Base-by-base conservation (phyloP, 768 basidiomycete genomes). In the Collybia mongolica region DNA sequence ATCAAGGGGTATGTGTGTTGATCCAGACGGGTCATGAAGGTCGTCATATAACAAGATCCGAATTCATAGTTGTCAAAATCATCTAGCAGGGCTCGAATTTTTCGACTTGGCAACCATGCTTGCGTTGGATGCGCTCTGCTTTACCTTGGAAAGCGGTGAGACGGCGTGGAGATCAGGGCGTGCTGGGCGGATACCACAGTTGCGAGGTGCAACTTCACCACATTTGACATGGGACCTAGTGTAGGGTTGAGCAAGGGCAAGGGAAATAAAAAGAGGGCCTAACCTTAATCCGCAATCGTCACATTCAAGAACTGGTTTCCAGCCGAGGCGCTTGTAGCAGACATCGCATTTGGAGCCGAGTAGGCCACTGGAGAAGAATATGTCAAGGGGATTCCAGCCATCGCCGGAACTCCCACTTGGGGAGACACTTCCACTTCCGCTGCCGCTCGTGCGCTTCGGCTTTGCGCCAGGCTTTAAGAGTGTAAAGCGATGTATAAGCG, bases 251-350 rank as follows among this genome's bases (percentile, higher is more conserved):
- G 48, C 24, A 17, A 32, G n/a, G 39, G 14, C 26, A 24, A 52
- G 42, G 39, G 26, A 32, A 44, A 39, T 45, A 45, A 48, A n/a
- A 7, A 36, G 28, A 42, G 6, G 65, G 20, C 9, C 79, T 48
- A 49, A 87, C 83, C 83, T 79, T 59, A 90, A 67, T 22, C 87
- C 85, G 67, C 93, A 95, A 67, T 95, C 93, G 65, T 95, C 93
- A 63, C 93, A 96, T 60, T 89, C 83, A 17, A 95, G 69, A 26
- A 88, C 79, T 18, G 91, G 84, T 64, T 92, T 94, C 85, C 88
- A 86, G 11, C 92, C 92, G 35, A 96, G 72, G 41, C 90, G 72
- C 74, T 93, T 94, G 38, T 65, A 61, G 60, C 93, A 96, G 15
- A 93, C 68, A 65, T 90, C 90, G 59, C 93, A 96, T 63, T 88